These are phyloP conservation scores for Crithidia bombi DNA, from an alignment of 208 protist species.

Conservation along the genomic window DNA sequence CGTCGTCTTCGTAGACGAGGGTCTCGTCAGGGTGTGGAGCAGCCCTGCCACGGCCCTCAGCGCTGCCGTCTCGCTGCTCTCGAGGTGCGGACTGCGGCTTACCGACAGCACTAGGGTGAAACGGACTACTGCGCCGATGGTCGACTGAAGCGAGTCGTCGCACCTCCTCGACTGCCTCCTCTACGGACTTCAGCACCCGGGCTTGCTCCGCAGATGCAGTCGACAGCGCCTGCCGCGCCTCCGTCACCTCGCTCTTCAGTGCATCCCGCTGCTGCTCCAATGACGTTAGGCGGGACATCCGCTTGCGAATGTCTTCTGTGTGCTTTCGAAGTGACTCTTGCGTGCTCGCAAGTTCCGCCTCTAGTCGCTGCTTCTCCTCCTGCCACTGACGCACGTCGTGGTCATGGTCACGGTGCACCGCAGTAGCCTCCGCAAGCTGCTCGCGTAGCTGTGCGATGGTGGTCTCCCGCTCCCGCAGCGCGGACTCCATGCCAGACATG, in stretches of 20 bases:
- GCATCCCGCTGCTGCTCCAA: constrained; percentile 52
- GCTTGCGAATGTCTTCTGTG: constrained; percentile 60
- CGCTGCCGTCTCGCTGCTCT: background rate
- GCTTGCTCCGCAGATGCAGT: constrained; percentile 24
- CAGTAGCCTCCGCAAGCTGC: constrained; percentile 19
- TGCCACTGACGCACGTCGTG: constrained; percentile 15
- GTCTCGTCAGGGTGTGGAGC: constrained; percentile 10
- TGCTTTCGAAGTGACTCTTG: constrained; percentile 52
- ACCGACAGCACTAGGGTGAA: background rate
- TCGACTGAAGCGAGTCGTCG: background rate
- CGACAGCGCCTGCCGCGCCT: constrained; percentile 15
- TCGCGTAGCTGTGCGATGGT: constrained; percentile 29
- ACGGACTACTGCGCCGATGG: background rate
- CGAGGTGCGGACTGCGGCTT: background rate
- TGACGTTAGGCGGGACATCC: constrained; percentile 48
- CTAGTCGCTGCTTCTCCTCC: constrained; percentile 28
- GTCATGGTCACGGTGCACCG: background rate
- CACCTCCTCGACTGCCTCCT: constrained; percentile 6
- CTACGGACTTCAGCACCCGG: constrained; percentile 9
- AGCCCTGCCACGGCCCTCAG: background rate
- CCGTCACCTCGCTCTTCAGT: constrained; percentile 15
- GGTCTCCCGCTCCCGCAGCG: constrained; percentile 28
- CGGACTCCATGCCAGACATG: constrained; percentile 34
- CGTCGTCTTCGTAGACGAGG: constrained; percentile 25
- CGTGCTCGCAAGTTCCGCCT: constrained; percentile 15